Percentiles rank a stretch among this genome's conserved stretches.
Conservation (phyloP, 371 early-diverging fungal genomes). For the Apophysomyces ossiformis region DNA sequence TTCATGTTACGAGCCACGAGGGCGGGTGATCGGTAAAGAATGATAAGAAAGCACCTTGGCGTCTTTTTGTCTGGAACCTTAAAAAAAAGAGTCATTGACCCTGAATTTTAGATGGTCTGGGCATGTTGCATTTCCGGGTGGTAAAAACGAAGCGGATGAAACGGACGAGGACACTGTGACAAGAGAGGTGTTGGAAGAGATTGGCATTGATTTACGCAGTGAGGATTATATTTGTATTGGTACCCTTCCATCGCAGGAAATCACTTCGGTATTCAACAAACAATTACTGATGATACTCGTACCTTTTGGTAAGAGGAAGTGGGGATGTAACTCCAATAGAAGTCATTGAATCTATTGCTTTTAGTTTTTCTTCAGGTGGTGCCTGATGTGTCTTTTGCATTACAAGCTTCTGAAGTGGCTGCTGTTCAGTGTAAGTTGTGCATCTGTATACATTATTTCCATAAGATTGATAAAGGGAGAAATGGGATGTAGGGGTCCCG, state of each 20-base stretch:
- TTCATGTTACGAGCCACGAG: conserved; percentile 69
- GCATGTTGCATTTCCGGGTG: conserved; percentile 80
- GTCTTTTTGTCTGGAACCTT: not conserved
- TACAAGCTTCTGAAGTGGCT: conserved; percentile 62
- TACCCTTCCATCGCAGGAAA: conserved; percentile 68
- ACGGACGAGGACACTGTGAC: conserved; percentile 69
- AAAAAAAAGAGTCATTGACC: not conserved
- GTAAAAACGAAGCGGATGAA: conserved; percentile 67
- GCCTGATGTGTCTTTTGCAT: conserved; percentile 46
- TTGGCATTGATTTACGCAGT: conserved; percentile 61
- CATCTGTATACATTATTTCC: not conserved
- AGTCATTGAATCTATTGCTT: not conserved
- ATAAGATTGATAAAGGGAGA: too few species aligned
- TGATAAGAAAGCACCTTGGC: not conserved
- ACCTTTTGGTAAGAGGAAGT: conserved; percentile 55
- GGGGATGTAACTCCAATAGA: too few species aligned
- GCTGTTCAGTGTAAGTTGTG: conserved; percentile 61
- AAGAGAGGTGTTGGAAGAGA: conserved; percentile 72
- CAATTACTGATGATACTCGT: conserved; percentile 64
- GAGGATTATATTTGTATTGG: conserved; percentile 60
- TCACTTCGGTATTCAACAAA: conserved; percentile 54
- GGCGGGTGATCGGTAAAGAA: conserved; percentile 59
- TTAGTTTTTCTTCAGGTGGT: conserved; percentile 61
- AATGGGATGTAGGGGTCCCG: conserved; percentile 44
- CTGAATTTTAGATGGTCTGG: conserved; percentile 60